Percentiles rank a stretch among this genome's conserved stretches.
Conservation (phyloP, 1,284 basidiomycete genomes). For the Moesziomyces sp. region DNA sequence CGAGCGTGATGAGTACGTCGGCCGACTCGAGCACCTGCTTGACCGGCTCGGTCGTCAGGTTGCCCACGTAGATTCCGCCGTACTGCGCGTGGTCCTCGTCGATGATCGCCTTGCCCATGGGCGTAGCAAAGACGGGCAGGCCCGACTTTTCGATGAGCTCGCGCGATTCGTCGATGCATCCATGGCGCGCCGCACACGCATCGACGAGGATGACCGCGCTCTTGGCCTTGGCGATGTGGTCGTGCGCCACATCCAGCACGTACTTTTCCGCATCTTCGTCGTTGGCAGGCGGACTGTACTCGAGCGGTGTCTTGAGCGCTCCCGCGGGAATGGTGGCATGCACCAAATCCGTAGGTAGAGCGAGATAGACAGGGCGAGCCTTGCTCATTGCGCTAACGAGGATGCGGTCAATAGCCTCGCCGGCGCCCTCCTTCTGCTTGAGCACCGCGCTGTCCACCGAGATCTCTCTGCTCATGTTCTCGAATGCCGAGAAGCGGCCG, state of each 20-base stretch:
- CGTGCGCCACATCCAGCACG: slow-evolving; percentile 73
- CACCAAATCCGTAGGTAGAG: slow-evolving; percentile 86
- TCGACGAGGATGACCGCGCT: slow-evolving; percentile 85
- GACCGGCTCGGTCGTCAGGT: slow-evolving; percentile 71
- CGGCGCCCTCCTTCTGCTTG: slow-evolving; percentile 67
- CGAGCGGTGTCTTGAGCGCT: slow-evolving; percentile 74
- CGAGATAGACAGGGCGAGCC: slow-evolving; percentile 87
- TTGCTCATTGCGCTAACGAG: slow-evolving; percentile 77
- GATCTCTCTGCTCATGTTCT: slow-evolving; percentile 80
- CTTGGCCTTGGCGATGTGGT: slow-evolving; percentile 74
- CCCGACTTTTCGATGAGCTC: slow-evolving; percentile 78
- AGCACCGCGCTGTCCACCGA: slow-evolving; percentile 75
- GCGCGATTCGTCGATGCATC: slow-evolving; percentile 76
- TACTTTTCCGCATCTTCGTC: slow-evolving; percentile 76
- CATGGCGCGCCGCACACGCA: slow-evolving; percentile 85
- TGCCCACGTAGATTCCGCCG: slow-evolving; percentile 77
- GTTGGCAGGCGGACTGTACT: slow-evolving; percentile 67
- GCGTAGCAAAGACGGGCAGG: slow-evolving; percentile 71
- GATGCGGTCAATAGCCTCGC: slow-evolving; percentile 80
- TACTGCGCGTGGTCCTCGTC: slow-evolving; percentile 84
- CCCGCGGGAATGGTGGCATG: slow-evolving; percentile 76
- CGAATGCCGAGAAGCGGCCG: slow-evolving; percentile 77
- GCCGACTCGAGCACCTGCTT: slow-evolving; percentile 82
- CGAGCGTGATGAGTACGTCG: slow-evolving; percentile 85
- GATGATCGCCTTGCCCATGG: slow-evolving; percentile 88